Conservation (phyloP, 2,329 filamentous ascomycete genomes). For the Clonostachys sp. region DNA sequence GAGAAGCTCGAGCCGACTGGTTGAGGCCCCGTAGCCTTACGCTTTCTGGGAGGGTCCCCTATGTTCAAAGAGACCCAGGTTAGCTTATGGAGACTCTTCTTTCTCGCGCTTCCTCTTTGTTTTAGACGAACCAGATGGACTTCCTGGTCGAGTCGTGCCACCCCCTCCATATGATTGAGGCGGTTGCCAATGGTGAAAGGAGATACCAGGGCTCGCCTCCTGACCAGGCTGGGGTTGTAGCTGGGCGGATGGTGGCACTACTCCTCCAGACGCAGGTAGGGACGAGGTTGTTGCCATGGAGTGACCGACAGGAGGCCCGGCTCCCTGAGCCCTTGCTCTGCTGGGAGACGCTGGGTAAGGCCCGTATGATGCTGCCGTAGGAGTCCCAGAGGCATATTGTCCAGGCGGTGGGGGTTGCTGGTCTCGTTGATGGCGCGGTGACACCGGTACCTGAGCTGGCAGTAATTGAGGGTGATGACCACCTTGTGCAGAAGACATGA, state of each 20-base stretch:
- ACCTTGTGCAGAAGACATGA: slow-evolving; percentile 45
- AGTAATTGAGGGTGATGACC: slow-evolving; percentile 47
- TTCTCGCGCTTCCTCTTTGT: slow-evolving; percentile 41
- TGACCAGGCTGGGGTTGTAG: slow-evolving; percentile 15
- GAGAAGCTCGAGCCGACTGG: slow-evolving; percentile 9
- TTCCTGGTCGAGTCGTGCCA: slow-evolving; percentile 62
- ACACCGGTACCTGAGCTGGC: slow-evolving; percentile 41
- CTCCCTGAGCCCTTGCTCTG: slow-evolving; percentile 43
- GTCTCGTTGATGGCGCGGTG: slow-evolving; percentile 52
- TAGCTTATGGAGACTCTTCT: slow-evolving; percentile 21
- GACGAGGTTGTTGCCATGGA: slow-evolving; percentile 10
- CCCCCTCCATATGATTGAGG: slow-evolving; percentile 56
- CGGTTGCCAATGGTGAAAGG: slow-evolving; percentile 92
- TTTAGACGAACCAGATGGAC: slow-evolving; percentile 69
- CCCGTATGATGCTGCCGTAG: not conserved
- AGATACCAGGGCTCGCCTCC: slow-evolving; percentile 61
- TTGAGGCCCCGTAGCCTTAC: slow-evolving; percentile 60
- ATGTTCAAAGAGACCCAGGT: slow-evolving; percentile 22
- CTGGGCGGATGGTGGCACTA: too few species aligned
- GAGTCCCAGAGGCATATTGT: slow-evolving; percentile 12
- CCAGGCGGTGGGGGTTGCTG: slow-evolving; percentile 33
- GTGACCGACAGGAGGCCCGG: slow-evolving; percentile 33
- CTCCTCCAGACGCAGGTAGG: too few species aligned
- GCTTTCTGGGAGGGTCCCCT: slow-evolving; percentile 78
- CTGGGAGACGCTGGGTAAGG: slow-evolving; percentile 43